A percentile compares a stretch with the other conserved stretches of the same genome.
phyloP scores from a whole-genome alignment of 345 rosid genomes.

The Ceriops tagal region DNA sequence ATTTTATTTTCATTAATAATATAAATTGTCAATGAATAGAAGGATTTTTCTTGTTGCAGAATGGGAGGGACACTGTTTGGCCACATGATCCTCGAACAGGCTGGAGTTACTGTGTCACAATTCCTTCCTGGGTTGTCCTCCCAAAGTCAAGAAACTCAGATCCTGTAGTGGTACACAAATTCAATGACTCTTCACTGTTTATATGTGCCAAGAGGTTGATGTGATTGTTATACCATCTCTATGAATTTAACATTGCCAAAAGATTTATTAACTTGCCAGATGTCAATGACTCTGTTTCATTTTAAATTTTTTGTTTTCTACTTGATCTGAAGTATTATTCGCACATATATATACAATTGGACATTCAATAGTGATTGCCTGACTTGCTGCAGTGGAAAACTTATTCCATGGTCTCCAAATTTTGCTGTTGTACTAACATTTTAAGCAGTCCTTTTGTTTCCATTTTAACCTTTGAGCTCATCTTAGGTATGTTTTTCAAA shows the following conservation, averaged over 20 bases:
- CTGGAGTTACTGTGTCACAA: constrained; percentile 91
- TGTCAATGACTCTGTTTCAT: too few relatives aligned
- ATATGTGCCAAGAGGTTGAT: constrained; percentile 29
- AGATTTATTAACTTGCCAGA: not conserved
- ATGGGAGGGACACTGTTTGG: constrained; percentile 80
- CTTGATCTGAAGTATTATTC: not conserved
- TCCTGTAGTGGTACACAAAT: constrained; percentile 85
- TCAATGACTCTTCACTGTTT: constrained; percentile 27
- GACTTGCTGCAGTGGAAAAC: constrained; percentile 8
- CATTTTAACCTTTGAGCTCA: not conserved
- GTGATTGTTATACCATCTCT: constrained; percentile 17
- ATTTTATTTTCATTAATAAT: not conserved
- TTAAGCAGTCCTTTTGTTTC: not conserved
- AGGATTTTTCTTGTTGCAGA: constrained; percentile 49
- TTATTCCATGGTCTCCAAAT: not conserved
- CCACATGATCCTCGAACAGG: constrained; percentile 87
- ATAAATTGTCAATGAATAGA: not conserved
- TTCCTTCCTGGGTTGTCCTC: constrained; percentile 87
- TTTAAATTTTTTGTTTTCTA: too few relatives aligned
- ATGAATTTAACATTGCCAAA: constrained; percentile 6
- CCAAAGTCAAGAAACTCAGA: constrained; percentile 91
- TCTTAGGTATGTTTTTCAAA: too few relatives aligned
- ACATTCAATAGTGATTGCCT: not conserved
- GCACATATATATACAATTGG: not conserved
- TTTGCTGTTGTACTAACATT: not conserved